Evolutionary conservation across 73 alveolate species (phyloP), one percentile per base, ranked within the genome.

Genomic region (Paramecium biaurelia): DNA sequence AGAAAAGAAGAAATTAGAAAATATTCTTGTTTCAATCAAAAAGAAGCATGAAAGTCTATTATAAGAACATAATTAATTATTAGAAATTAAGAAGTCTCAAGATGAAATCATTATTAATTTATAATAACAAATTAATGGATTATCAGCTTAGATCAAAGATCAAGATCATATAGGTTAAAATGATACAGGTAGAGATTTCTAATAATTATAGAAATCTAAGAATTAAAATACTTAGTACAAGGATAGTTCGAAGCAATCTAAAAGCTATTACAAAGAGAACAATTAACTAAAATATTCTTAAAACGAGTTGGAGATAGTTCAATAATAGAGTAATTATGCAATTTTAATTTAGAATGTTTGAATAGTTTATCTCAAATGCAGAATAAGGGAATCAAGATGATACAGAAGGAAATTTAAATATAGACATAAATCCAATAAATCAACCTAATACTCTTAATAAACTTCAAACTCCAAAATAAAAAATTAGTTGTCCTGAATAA

Each of bases 221-320:
- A 63, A 63, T 63, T 63, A 7, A 63, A 63, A 23, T 79, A 30
- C 21, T 47, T 79, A 23, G 72, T 79, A 8, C n/a, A 79, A 79
- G 72, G 90, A 41, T 42, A 79, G 18, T 79, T 79, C 30, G 90
- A 79, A 79, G 90, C 90, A 23, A 79, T 79, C 5, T 9, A 79
- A 79, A 79, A 79, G 10, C 23, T 79, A 79, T 28, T 79, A 2
- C 30, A 79, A 47, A 79, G 90, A 79, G 90, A 79, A 6, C 53
- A 79, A 79, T 79, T 79, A 24, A 79, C 45, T 10, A 79, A 79
- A 21, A 47, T 79, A n/a, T 79, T 79, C 56, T 47, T 79, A 12
- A 79, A 79, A 79, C 34, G 90, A 47, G 90, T 79, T 2, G 90
- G 90, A 0, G 90, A 79, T 79, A 79, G 90, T 79, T 79, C 90